A percentile compares a stretch with the other conserved stretches of the same genome.
Conservation (phyloP, 352 stramenopile species). For the Phytophthora palmivora region DNA sequence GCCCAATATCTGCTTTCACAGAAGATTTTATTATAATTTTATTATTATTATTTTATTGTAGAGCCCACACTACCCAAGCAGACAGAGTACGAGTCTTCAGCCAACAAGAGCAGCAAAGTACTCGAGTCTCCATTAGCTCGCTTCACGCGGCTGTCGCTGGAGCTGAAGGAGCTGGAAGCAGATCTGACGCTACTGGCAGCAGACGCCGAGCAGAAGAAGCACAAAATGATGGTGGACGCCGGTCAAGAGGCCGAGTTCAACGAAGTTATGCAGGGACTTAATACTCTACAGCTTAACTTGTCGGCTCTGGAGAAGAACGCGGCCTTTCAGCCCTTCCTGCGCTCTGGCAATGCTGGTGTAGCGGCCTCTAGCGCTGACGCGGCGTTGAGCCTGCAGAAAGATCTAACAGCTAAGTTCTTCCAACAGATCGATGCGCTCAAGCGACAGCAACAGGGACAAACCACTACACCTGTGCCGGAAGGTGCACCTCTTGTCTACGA, state of each 20-base stretch:
- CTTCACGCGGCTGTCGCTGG: constrained; percentile 72
- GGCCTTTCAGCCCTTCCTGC: constrained; percentile 67
- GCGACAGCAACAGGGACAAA: constrained; percentile 43
- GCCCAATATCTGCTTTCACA: neutral
- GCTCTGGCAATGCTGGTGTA: constrained; percentile 17
- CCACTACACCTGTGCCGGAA: constrained; percentile 7
- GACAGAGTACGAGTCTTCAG: constrained; percentile 59
- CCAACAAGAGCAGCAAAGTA: constrained; percentile 20
- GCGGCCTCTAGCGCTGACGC: constrained; percentile 39
- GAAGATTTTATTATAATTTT: constrained; percentile 1
- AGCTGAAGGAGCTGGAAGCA: constrained; percentile 74
- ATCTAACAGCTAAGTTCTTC: constrained; percentile 79
- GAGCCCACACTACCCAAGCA: constrained; percentile 56
- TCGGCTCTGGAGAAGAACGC: constrained; percentile 63
- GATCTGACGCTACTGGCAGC: constrained; percentile 64
- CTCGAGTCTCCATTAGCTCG: constrained; percentile 76
- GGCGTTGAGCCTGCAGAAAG: constrained; percentile 63
- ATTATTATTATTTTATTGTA: constrained; percentile 27
- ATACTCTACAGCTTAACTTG: constrained; percentile 69
- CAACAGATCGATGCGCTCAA: constrained; percentile 69
- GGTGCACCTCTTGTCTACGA: constrained; percentile 74
- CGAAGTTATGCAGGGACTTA: constrained; percentile 70
- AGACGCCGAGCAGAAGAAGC: constrained; percentile 51
- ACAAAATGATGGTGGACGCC: constrained; percentile 63
- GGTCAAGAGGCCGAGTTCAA: constrained; percentile 70